phyloP scores from a whole-genome alignment of 2,329 filamentous ascomycete species.

The Tolypocladium nubicola region DNA sequence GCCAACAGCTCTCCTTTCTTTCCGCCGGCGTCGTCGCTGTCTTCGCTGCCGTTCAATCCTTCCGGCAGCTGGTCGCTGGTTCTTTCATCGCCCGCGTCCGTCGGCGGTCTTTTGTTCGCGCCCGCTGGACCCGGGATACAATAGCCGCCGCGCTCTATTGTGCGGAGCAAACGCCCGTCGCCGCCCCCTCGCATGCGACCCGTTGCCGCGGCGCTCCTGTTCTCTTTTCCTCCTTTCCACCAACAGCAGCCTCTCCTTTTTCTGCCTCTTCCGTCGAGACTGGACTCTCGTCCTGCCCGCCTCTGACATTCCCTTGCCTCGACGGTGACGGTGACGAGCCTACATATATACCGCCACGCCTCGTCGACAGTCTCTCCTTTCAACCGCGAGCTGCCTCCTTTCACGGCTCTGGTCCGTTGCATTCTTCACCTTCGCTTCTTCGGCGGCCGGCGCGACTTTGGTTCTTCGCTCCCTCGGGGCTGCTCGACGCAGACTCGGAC shows the following conservation, averaged over 20 bases:
- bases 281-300: not conserved
- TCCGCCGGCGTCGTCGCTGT: not conserved
- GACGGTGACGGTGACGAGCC: not conserved
- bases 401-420: not conserved
- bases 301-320: not conserved
- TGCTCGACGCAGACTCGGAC: not conserved
- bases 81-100: constrained; percentile 4
- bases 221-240: not conserved
- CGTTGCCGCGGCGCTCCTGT: not conserved
- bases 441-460: not conserved
- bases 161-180: constrained; percentile 2
- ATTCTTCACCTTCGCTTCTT: not conserved
- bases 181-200: not conserved
- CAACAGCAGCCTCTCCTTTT: not conserved
- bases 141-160: constrained; percentile 5
- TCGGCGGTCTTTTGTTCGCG: constrained; percentile 1
- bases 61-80: constrained; percentile 20
- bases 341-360: not conserved
- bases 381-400: not conserved
- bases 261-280: not conserved
- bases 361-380: not conserved
- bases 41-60: constrained; percentile 19
- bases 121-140: not conserved
- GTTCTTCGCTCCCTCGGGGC: constrained; percentile 2
- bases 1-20: constrained; percentile 2